A percentile compares a stretch with the other conserved stretches of the same genome.
These are phyloP conservation scores for Plectosphaerella plurivora DNA, from an alignment of 2,329 filamentous ascomycete genomes.

Conservation along the genomic window DNA sequence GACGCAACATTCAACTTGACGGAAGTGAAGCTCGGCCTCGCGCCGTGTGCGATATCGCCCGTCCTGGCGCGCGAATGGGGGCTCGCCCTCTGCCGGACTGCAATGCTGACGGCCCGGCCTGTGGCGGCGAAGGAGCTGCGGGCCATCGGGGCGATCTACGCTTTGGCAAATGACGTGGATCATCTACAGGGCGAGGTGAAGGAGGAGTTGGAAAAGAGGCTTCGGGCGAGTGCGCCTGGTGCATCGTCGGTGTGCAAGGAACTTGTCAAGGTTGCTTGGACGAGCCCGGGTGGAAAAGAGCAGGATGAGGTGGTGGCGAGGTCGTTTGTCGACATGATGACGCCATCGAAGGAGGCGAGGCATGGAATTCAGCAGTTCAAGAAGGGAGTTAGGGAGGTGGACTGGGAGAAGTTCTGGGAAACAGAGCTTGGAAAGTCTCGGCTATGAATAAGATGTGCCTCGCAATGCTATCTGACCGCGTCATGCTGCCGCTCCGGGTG, in stretches of 20 bases:
- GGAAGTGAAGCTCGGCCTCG: conserved; percentile 28
- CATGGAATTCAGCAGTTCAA: conserved; percentile 4
- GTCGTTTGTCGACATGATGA: conserved; percentile 4
- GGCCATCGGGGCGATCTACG: conserved; percentile 16
- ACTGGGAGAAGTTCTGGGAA: conserved; percentile 2
- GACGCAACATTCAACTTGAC: conserved; percentile 21
- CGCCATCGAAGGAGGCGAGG: conserved; percentile 1
- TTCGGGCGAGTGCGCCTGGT: conserved; percentile 18
- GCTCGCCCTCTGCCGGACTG: conserved; percentile 22
- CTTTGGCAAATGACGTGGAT: conserved; percentile 14
- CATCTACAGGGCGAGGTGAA: conserved; percentile 10
- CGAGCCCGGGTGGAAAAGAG: conserved; percentile 9
- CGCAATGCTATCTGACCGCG: too few species aligned
- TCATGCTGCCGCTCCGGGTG: too few species aligned
- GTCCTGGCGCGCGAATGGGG: conserved; percentile 30
- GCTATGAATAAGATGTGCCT: not conserved
- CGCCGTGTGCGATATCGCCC: conserved; percentile 27
- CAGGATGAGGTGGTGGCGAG: conserved; percentile 2
- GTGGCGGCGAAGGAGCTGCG: conserved; percentile 19
- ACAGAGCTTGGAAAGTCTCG: not conserved
- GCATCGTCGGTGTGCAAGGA: conserved; percentile 25
- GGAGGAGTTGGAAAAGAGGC: conserved; percentile 15
- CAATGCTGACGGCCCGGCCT: conserved; percentile 25
- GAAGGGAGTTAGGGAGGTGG: conserved; percentile 3
- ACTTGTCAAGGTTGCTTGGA: conserved; percentile 15